These are phyloP conservation scores for Paramecium sexaurelia DNA, from an alignment of 73 alveolate species.

Conservation along the genomic window DNA sequence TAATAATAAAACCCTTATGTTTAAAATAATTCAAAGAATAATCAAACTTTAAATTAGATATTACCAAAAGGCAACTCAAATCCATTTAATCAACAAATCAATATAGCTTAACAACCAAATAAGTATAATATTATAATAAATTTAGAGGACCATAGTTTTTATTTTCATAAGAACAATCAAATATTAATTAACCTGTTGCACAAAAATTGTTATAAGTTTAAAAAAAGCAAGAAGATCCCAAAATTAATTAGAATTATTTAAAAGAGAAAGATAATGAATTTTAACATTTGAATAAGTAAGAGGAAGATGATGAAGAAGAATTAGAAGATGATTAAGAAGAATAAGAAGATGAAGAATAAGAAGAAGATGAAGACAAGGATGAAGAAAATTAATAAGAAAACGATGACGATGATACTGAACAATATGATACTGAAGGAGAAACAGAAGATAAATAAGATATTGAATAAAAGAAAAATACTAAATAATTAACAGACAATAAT, in stretches of 20 bases:
- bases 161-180: not conserved
- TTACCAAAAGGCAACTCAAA: not conserved
- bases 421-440: not conserved
- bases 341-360: constrained; percentile 23
- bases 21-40: not conserved
- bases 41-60: not conserved
- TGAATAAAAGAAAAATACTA: not conserved
- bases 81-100: not conserved
- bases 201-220: not conserved
- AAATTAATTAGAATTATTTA: not conserved
- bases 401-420: not conserved
- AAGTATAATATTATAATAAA: not conserved
- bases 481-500: not conserved
- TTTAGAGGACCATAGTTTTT: constrained; percentile 28
- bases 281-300: not conserved
- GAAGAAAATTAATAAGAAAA: not conserved
- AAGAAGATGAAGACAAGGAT: constrained; percentile 57
- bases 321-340: not conserved
- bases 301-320: not conserved
- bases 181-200: not conserved
- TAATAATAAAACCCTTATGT: not conserved
- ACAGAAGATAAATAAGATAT: not conserved
- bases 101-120: not conserved
- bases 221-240: not conserved
- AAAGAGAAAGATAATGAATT: not conserved